phyloP scores from a whole-genome alignment of 257 asterid genomes.

The Solanum peruvianum region DNA sequence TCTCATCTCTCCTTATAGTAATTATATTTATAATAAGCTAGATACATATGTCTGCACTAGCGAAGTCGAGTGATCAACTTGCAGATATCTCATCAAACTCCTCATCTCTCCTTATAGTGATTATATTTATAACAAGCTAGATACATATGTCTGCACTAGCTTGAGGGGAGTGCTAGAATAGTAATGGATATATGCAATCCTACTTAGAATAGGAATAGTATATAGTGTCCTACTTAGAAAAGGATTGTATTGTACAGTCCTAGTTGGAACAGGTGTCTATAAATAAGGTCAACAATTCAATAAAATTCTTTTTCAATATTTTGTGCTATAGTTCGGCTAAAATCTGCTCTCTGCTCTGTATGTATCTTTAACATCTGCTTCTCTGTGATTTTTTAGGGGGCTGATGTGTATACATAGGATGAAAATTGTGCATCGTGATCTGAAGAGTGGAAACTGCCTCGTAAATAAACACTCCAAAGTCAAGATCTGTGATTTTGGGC shows the following conservation, averaged over 20 bases:
- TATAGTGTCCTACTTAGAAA: not conserved
- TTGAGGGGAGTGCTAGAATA: too few relatives aligned
- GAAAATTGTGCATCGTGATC: slow-evolving; percentile 84
- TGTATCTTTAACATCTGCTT: not conserved
- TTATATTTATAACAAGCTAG: too few relatives aligned
- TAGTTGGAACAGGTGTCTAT: not conserved
- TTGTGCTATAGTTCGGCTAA: not conserved
- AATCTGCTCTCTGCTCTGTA: not conserved
- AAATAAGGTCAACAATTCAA: not conserved
- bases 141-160: too few relatives aligned
- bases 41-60: not conserved
- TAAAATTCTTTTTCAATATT: not conserved
- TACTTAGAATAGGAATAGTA: not conserved
- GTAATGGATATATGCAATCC: not conserved
- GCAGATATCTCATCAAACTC: too few relatives aligned
- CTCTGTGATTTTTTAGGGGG: slow-evolving; percentile 40
- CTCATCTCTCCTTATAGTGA: not conserved
- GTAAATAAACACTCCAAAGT: slow-evolving; percentile 83
- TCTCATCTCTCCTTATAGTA: not conserved
- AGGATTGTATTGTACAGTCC: not conserved
- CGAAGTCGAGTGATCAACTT: too few relatives aligned
- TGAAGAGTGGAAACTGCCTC: slow-evolving; percentile 90
- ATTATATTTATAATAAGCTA: not conserved
- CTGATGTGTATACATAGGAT: slow-evolving; percentile 74
- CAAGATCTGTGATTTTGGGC: slow-evolving; percentile 91